A percentile compares a stretch with the other conserved stretches of the same genome.
phyloP scores from a whole-genome alignment of 2,329 filamentous ascomycete species.

The Penicillium decumbens region DNA sequence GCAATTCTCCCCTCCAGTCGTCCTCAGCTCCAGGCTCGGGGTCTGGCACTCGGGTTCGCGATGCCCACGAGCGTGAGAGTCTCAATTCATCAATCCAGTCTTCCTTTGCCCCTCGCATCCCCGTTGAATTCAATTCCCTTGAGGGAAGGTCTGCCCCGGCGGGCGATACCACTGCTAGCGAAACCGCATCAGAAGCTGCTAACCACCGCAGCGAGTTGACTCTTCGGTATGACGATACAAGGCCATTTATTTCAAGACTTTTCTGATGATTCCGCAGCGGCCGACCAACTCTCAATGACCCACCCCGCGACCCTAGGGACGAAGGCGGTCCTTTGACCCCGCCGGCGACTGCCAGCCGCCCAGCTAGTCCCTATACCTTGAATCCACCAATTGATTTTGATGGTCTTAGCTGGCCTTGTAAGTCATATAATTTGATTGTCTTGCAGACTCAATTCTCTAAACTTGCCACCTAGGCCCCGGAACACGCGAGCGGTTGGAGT shows the following conservation, averaged over 20 bases:
- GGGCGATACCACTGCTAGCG: slow-evolving; percentile 15
- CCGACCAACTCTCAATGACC: slow-evolving; percentile 42
- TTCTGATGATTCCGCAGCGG: slow-evolving; percentile 10
- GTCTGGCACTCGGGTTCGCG: slow-evolving; percentile 38
- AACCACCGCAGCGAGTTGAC: slow-evolving; percentile 16
- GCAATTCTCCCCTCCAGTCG: slow-evolving; percentile 49
- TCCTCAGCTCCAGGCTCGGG: slow-evolving; percentile 30
- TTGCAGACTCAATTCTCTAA: slow-evolving; percentile 9
- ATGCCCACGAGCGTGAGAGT: slow-evolving; percentile 53
- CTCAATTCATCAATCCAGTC: slow-evolving; percentile 56
- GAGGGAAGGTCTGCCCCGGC: slow-evolving; percentile 16
- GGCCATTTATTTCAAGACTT: background rate
- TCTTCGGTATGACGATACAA: slow-evolving; percentile 23
- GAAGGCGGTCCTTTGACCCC: slow-evolving; percentile 49
- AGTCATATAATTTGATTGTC: slow-evolving; percentile 21
- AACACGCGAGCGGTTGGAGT: slow-evolving; percentile 51
- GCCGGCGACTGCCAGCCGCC: slow-evolving; percentile 49
- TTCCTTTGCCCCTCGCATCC: slow-evolving; percentile 48
- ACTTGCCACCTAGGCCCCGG: slow-evolving; percentile 37
- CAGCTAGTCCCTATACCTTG: slow-evolving; percentile 48
- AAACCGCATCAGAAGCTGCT: slow-evolving; percentile 13
- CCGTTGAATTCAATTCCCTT: slow-evolving; percentile 28
- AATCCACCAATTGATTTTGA: slow-evolving; percentile 51
- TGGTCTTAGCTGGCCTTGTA: slow-evolving; percentile 51
- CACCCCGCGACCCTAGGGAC: slow-evolving; percentile 52